Percentiles rank a stretch among this genome's conserved stretches.
These are phyloP conservation scores for Dactylellina sp. DNA, from an alignment of 2,329 filamentous ascomycete species.

Conservation along the genomic window DNA sequence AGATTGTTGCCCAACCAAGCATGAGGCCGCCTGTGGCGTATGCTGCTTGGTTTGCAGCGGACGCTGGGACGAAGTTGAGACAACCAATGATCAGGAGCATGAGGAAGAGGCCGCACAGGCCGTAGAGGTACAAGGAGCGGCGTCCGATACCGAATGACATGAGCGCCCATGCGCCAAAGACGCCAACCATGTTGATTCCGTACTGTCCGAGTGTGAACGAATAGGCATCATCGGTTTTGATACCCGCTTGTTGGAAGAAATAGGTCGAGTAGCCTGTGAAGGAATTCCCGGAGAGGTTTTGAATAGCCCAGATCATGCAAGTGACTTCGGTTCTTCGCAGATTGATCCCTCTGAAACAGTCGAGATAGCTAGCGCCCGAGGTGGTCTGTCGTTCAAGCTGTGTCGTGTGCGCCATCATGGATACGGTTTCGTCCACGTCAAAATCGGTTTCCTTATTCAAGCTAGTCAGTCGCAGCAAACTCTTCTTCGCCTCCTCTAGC, in stretches of 20 bases:
- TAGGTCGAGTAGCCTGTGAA: conserved; percentile 62
- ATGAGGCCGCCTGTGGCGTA: conserved; percentile 86
- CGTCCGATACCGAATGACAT: conserved; percentile 63
- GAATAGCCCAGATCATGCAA: conserved; percentile 67
- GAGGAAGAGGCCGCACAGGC: conserved; percentile 62
- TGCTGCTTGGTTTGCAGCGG: conserved; percentile 77
- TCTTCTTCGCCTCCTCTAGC: conserved; percentile 74
- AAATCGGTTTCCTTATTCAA: conserved; percentile 76
- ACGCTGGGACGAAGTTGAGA: conserved; percentile 16
- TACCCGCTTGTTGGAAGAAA: conserved; percentile 67
- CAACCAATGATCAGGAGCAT: conserved; percentile 62
- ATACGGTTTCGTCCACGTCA: conserved; percentile 83
- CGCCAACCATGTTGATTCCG: conserved; percentile 76
- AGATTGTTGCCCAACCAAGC: conserved; percentile 83
- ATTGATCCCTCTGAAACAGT: conserved; percentile 85
- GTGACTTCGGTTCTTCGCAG: conserved; percentile 81
- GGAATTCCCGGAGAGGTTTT: conserved; percentile 64
- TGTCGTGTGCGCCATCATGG: conserved; percentile 93
- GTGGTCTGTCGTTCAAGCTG: conserved; percentile 73
- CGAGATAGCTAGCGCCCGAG: conserved; percentile 74
- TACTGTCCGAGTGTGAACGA: conserved; percentile 67
- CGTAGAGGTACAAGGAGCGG: conserved; percentile 61
- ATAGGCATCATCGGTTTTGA: conserved; percentile 63
- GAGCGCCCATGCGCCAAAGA: conserved; percentile 78
- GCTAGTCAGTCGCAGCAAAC: conserved; percentile 75